Evolutionary conservation across 2,329 filamentous ascomycete species (phyloP).

Genomic region (Alternaria sp.): DNA sequence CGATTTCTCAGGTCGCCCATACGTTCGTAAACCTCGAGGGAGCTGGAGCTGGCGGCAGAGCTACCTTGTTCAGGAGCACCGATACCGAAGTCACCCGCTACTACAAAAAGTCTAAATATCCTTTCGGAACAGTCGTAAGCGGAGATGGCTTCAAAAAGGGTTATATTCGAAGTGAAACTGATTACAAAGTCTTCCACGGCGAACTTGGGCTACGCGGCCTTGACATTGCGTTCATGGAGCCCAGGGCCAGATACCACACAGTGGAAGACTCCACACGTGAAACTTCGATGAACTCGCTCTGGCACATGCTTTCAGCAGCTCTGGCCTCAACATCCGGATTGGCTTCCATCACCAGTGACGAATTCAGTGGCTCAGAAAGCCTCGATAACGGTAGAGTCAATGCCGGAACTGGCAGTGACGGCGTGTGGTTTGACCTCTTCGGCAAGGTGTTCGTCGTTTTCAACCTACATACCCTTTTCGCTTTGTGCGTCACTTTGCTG

Average conservation of each 20-base stretch:
- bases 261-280: slow-evolving; percentile 84
- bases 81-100: slow-evolving; percentile 84
- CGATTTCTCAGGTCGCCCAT: slow-evolving; percentile 78
- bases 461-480: slow-evolving; percentile 81
- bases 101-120: slow-evolving; percentile 74
- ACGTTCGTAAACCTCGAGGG: slow-evolving; percentile 96
- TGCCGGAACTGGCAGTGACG: slow-evolving; percentile 70
- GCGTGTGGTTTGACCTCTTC: slow-evolving; percentile 94
- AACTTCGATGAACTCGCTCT: slow-evolving; percentile 73
- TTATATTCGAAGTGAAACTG: slow-evolving; percentile 83
- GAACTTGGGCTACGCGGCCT: slow-evolving; percentile 83
- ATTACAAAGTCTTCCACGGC: slow-evolving; percentile 83
- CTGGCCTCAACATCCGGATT: slow-evolving; percentile 76
- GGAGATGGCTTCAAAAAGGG: slow-evolving; percentile 84
- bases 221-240: slow-evolving; percentile 90
- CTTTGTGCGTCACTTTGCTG: slow-evolving; percentile 82
- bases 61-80: slow-evolving; percentile 84
- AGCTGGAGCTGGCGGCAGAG: slow-evolving; percentile 87
- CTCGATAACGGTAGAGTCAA: slow-evolving; percentile 63
- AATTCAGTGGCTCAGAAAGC: slow-evolving; percentile 69
- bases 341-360: slow-evolving; percentile 69
- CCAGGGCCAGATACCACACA: slow-evolving; percentile 87
- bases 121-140: slow-evolving; percentile 83
- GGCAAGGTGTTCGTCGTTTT: slow-evolving; percentile 81
- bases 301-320: slow-evolving; percentile 93